Percentiles rank a stretch among this genome's conserved stretches.
Evolutionary conservation across 257 asterid genomes (phyloP).

Genomic region (Nicotiana undulata): DNA sequence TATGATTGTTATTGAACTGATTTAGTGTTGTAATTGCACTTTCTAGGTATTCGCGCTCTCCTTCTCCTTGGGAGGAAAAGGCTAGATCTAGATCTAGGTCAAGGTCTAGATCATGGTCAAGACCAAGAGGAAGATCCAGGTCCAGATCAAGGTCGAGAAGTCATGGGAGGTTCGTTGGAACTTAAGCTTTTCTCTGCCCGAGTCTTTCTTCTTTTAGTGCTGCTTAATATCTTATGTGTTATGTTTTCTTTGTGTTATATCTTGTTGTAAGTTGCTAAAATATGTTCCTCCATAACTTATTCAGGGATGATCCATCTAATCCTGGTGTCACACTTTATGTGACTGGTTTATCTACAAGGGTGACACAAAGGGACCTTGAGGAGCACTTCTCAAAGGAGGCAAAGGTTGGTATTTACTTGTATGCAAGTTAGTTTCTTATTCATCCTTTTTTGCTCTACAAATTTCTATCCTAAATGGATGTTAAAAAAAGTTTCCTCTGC

Average conservation of each 20-base stretch:
- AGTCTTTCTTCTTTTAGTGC: not conserved
- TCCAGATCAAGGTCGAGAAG: constrained; percentile 14
- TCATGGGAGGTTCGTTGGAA: constrained; percentile 5
- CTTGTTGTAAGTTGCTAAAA: not conserved
- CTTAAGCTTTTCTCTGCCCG: not conserved
- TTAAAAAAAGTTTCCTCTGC: too few species aligned
- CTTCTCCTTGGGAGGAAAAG: constrained; percentile 12
- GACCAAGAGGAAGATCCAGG: constrained; percentile 7
- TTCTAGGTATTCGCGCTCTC: constrained; percentile 14
- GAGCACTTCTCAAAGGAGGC: constrained; percentile 29
- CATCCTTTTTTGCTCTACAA: not conserved
- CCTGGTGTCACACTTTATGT: constrained; percentile 42
- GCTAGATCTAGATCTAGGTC: constrained; percentile 33
- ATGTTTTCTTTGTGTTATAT: not conserved
- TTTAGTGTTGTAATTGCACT: not conserved
- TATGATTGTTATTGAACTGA: not conserved
- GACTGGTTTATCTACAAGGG: constrained; percentile 40
- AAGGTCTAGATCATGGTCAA: constrained; percentile 13
- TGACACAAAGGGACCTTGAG: constrained; percentile 27
- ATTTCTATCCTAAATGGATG: too few species aligned
- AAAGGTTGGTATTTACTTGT: constrained; percentile 18
- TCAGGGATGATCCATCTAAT: constrained; percentile 13
- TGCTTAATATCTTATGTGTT: not conserved
- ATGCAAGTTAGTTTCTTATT: not conserved
- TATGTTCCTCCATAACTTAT: not conserved